Evolutionary conservation across 495 filamentous ascomycete species (phyloP).

Genomic region (Stereocaulon alpinum): DNA sequence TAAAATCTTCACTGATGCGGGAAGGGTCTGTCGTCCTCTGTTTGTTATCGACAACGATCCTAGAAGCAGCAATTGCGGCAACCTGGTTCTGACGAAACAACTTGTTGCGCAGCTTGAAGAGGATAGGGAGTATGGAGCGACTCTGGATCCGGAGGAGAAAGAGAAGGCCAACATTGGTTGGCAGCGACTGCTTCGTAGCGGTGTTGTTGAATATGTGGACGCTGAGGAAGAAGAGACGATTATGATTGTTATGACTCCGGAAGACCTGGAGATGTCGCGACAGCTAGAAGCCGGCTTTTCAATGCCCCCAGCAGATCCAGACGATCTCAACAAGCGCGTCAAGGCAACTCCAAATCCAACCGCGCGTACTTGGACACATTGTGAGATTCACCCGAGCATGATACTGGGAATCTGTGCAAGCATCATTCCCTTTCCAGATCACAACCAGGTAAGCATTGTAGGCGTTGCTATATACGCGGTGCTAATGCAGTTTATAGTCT

Average conservation of each 20-base stretch:
- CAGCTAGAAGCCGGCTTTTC: conserved; percentile 56
- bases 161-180: conserved; percentile 68
- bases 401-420: conserved; percentile 94
- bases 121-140: conserved; percentile 51
- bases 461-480: background rate
- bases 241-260: conserved; percentile 98
- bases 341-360: conserved; percentile 72
- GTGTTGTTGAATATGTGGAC: conserved; percentile 89
- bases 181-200: conserved; percentile 67
- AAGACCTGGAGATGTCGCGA: conserved; percentile 69
- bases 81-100: conserved; percentile 71
- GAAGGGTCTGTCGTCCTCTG: conserved; percentile 83
- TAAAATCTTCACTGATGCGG: conserved; percentile 96
- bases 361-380: conserved; percentile 88
- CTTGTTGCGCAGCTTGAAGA: conserved; percentile 61
- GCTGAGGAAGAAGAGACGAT: conserved; percentile 96
- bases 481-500: conserved; percentile 40
- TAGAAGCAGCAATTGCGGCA: conserved; percentile 57
- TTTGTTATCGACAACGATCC: conserved; percentile 79
- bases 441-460: conserved; percentile 61
- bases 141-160: conserved; percentile 44
- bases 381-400: conserved; percentile 99
- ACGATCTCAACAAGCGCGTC: conserved; percentile 65
- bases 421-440: conserved; percentile 99
- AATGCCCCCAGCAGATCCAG: conserved; percentile 46